Evolutionary conservation across 495 filamentous ascomycete species (phyloP), one percentile per base, ranked within the genome.

Genomic region (Hypoxylon fuscum): DNA sequence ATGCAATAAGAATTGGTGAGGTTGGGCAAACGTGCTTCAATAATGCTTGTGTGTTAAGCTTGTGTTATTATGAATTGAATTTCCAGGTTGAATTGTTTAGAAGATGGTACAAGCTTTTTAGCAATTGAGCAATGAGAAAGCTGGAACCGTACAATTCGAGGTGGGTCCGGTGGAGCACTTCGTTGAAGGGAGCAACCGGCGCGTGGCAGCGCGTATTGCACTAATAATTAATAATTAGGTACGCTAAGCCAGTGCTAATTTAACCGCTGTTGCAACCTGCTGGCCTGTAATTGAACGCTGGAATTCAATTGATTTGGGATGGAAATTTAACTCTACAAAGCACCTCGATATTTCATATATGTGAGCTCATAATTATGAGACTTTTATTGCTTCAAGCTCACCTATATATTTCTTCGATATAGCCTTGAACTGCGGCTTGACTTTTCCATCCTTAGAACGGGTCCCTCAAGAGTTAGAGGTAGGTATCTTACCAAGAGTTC

Each of bases 131-230:
- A 65, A 65, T 60, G 31, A 20, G 56, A n/a, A 41, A 34, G 15
- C 50, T 53, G 37, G 31, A 20, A n/a, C 25, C 46, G 52, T 40
- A 47, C 48, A 47, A 31, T 29, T 40, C 29, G 17, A 42, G 31
- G 48, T 64, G 56, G 62, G 51, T 7, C 44, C 17, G n/a, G 23
- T 50, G 55, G 47, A 25, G 32, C 17, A 10, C 25, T 7, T 27
- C 41, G 62, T 66, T 66, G 62, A 66, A 56, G 62, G 62, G 62
- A 66, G 60, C 60, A 64, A 64, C 60, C 44, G 20, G 14, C 21
- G 22, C 44, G 38, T 23, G n/a, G 41, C 35, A 15, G 35, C 11
- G 35, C 35, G 8, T 4, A 27, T 44, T 21, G 27, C 38, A 45
- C 59, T 62, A 55, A 41, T 4, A 17, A 46, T 46, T 55, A 1